Percentiles rank a stretch among this genome's conserved stretches.
Conservation (phyloP, 345 rosid species). For the Ceriops zippeliana region DNA sequence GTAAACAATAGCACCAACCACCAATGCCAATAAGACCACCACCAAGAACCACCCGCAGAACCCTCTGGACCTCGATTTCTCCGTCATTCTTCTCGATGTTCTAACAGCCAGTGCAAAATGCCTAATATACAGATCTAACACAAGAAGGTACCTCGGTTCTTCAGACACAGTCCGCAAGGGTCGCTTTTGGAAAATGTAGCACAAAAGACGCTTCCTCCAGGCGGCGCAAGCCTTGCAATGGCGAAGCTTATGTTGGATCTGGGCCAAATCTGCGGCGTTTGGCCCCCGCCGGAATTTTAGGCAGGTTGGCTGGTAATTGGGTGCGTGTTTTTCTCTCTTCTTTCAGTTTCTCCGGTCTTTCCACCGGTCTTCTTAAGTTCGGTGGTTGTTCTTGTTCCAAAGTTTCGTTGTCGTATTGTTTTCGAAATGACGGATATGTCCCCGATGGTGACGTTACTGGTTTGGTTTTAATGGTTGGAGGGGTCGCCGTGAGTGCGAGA, state of each 20-base stretch:
- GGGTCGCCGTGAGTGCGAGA: background rate
- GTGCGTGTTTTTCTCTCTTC: background rate
- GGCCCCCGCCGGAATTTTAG: background rate
- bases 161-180: too few species aligned
- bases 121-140: background rate
- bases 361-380: background rate
- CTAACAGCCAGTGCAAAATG: background rate
- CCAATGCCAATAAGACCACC: constrained; percentile 40
- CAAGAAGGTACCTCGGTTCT: background rate
- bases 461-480: background rate
- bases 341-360: background rate
- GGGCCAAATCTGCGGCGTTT: background rate
- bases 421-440: background rate
- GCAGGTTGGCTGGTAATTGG: too few species aligned
- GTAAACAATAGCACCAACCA: constrained; percentile 55
- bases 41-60: constrained; percentile 72
- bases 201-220: background rate
- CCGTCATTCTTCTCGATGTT: constrained; percentile 43
- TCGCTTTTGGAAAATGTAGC: background rate
- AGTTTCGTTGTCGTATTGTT: too few species aligned
- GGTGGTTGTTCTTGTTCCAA: too few species aligned
- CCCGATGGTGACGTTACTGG: background rate
- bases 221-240: background rate
- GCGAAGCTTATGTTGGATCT: background rate
- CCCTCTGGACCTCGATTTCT: constrained; percentile 57